Evolutionary conservation across 164 flowering plant species (phyloP).

Genomic region (Warburgia ugandensis): DNA sequence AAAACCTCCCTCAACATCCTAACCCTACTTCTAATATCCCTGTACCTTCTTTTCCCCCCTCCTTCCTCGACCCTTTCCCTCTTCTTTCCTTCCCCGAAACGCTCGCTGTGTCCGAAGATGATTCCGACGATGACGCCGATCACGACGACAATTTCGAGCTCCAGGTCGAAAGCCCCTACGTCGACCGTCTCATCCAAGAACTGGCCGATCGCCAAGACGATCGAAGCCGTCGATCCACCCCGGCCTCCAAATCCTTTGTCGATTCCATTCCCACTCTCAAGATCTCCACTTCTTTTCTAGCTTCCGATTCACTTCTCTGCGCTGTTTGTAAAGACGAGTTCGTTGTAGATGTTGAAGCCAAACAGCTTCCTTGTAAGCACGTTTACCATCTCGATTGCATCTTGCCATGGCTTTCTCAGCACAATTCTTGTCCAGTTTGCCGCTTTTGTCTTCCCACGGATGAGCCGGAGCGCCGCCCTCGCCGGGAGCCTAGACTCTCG

Average conservation of each 20-base stretch:
- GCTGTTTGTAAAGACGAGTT: constrained; percentile 65
- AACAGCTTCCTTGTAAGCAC: constrained; percentile 61
- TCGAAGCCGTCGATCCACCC: constrained; percentile 11
- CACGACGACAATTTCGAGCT: constrained; percentile 7
- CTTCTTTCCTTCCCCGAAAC: constrained; percentile 10
- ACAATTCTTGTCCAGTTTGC: constrained; percentile 60
- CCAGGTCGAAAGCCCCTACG: constrained; percentile 3
- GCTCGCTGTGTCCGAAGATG: constrained; percentile 9
- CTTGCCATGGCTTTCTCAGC: constrained; percentile 55
- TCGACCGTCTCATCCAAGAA: constrained; percentile 37
- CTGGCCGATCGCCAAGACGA: constrained; percentile 25
- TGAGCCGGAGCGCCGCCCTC: constrained; percentile 4
- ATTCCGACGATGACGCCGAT: constrained; percentile 12
- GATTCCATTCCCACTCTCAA: constrained; percentile 38
- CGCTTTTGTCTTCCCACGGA: constrained; percentile 35
- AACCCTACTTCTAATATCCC: constrained; percentile 10
- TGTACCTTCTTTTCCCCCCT: constrained; percentile 8
- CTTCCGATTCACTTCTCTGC: constrained; percentile 27
- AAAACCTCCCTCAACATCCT: constrained; percentile 15
- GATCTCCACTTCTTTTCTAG: constrained; percentile 23
- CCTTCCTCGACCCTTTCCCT: constrained; percentile 6
- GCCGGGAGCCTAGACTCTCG: constrained; percentile 8
- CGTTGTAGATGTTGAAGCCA: constrained; percentile 33
- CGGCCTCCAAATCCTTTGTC: constrained; percentile 32
- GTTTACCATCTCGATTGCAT: constrained; percentile 61